Conservation (phyloP, 2,329 filamentous ascomycete species). For the Pseudogymnoascus sp. region DNA sequence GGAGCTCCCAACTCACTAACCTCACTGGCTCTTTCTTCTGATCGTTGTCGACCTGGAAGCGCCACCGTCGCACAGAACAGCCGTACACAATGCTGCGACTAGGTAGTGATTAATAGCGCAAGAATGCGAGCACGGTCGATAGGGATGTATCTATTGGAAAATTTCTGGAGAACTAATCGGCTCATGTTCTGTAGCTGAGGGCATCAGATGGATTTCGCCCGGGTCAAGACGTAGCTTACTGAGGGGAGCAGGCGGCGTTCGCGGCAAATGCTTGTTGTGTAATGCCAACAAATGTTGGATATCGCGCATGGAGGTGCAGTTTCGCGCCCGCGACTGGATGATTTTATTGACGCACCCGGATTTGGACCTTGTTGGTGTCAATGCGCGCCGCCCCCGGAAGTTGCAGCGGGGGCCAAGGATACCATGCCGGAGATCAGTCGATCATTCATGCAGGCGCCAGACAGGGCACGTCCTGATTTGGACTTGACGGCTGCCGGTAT, state of each 20-base stretch:
- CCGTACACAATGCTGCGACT: background rate
- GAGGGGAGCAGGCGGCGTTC: background rate
- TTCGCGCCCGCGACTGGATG: background rate
- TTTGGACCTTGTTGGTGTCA: background rate
- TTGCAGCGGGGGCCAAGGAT: background rate
- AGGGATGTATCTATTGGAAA: background rate
- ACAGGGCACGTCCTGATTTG: background rate
- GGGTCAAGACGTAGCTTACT: background rate
- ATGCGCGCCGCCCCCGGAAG: background rate
- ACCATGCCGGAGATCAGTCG: slow-evolving; percentile 3
- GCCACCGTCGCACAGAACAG: background rate
- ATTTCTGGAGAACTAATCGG: background rate
- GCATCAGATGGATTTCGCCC: background rate
- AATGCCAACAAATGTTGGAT: background rate
- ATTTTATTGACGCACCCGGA: background rate
- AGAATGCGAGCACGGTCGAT: background rate
- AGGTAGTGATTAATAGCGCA: background rate
- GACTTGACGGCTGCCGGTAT: background rate
- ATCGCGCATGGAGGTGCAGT: background rate
- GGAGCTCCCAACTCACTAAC: background rate
- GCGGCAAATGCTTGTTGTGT: background rate
- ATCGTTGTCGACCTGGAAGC: background rate
- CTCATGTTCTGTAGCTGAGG: background rate
- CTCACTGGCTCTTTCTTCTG: background rate
- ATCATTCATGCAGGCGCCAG: background rate